Evolutionary conservation across 1,139 yeast genomes (phyloP).

Genomic region (Wickerhamiella pararugosa): DNA sequence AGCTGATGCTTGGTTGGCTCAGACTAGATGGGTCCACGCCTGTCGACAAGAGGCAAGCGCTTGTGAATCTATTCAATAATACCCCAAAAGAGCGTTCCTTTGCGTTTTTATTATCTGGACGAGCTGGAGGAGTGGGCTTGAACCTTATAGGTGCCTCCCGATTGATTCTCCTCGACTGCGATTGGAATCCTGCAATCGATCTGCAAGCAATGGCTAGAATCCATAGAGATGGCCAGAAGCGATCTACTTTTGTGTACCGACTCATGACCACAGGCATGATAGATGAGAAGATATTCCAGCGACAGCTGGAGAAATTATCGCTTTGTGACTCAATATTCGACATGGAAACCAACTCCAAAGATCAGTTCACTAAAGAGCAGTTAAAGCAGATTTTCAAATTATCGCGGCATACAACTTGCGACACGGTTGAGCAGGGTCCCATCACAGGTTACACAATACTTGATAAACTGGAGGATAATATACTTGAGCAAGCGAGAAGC

Average conservation of each 20-base stretch:
- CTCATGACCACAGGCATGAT: conserved; percentile 63
- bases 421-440: conserved; percentile 49
- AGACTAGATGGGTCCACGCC: conserved; percentile 83
- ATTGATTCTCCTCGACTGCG: conserved; percentile 69
- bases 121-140: conserved; percentile 90
- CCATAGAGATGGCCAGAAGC: conserved; percentile 81
- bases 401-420: conserved; percentile 36
- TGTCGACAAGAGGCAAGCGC: conserved; percentile 41
- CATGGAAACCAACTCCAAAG: conserved; percentile 10
- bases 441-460: too few relatives aligned
- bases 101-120: conserved; percentile 69
- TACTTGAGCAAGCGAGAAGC: too few relatives aligned
- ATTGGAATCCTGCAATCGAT: conserved; percentile 91
- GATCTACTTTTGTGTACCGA: conserved; percentile 69
- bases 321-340: conserved; percentile 64
- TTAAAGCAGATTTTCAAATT: conserved; percentile 62
- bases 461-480: too few relatives aligned
- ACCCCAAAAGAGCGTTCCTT: conserved; percentile 31
- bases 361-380: conserved; percentile 35
- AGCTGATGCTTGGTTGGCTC: conserved; percentile 36
- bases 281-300: conserved; percentile 86
- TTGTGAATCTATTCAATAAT: conserved; percentile 59
- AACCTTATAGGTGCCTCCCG: conserved; percentile 86
- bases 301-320: conserved; percentile 79
- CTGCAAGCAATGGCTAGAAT: conserved; percentile 92